Conservation (phyloP, 1,284 basidiomycete species). For the Trichosporon faecale region DNA sequence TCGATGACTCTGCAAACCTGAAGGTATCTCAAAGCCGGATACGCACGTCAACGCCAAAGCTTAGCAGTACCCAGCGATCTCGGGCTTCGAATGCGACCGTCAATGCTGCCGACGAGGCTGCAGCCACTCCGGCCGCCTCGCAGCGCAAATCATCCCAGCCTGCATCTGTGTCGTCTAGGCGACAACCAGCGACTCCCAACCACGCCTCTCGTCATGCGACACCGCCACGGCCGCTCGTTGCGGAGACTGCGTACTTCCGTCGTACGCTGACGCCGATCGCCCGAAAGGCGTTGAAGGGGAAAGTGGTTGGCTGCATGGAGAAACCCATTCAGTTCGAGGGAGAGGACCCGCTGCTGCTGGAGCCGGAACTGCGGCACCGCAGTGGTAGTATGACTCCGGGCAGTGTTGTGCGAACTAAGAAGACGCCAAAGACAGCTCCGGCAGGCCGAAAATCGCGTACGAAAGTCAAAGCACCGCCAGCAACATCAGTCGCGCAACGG, state of each 20-base stretch:
- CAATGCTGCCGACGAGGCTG: background rate
- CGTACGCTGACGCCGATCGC: background rate
- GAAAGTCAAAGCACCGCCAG: background rate
- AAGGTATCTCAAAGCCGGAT: background rate
- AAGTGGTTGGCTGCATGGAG: background rate
- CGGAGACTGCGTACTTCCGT: conserved; percentile 1
- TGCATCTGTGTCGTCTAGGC: background rate
- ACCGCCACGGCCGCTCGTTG: background rate
- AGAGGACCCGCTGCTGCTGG: background rate
- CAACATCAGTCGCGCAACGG: background rate
- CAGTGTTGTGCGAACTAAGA: background rate
- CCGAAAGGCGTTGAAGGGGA: background rate
- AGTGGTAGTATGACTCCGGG: background rate
- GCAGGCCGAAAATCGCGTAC: background rate
- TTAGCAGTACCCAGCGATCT: background rate
- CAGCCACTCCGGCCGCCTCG: background rate
- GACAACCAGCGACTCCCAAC: background rate
- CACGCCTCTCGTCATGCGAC: background rate
- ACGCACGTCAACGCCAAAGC: background rate
- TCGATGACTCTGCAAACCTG: background rate
- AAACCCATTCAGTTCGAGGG: conserved; percentile 2
- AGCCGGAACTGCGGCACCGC: conserved; percentile 1
- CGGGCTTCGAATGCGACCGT: background rate
- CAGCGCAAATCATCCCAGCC: background rate
- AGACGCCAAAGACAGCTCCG: background rate